Evolutionary conservation across 2,329 filamentous ascomycete species (phyloP).

Genomic region (Aureobasidium sp.): DNA sequence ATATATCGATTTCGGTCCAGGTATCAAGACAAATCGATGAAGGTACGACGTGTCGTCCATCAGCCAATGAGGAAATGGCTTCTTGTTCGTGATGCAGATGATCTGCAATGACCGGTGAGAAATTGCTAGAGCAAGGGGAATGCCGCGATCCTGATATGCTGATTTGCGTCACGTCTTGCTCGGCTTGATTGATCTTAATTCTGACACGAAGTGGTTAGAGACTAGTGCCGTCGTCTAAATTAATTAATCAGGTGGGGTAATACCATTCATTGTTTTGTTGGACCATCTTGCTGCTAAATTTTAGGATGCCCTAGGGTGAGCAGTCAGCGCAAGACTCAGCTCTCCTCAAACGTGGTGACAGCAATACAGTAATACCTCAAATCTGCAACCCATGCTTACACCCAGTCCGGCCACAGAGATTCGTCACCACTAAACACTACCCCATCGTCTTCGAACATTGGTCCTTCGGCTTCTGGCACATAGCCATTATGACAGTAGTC

Average conservation of each 20-base stretch:
- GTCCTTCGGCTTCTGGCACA: constrained; percentile 11
- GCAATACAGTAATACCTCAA: neutral
- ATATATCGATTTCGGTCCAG: no score
- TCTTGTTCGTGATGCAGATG: neutral
- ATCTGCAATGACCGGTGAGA: neutral
- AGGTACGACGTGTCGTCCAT: neutral
- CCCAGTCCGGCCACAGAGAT: constrained; percentile 5
- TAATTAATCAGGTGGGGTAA: neutral
- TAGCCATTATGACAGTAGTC: constrained; percentile 10
- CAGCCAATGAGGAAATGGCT: neutral
- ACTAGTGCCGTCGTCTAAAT: neutral
- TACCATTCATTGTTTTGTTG: neutral
- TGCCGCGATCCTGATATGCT: neutral
- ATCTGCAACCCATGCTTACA: neutral
- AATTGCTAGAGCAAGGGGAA: neutral
- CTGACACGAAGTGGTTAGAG: neutral
- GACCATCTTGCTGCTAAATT: neutral
- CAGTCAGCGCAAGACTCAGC: neutral
- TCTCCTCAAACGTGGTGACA: neutral
- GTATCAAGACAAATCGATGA: neutral
- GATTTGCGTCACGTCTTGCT: no score
- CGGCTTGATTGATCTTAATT: neutral
- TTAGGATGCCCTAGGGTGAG: neutral
- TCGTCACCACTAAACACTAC: neutral
- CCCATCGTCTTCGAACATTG: neutral